These are phyloP conservation scores for Aspergillus awamori DNA, from an alignment of 2,329 filamentous ascomycete genomes.

Conservation along the genomic window DNA sequence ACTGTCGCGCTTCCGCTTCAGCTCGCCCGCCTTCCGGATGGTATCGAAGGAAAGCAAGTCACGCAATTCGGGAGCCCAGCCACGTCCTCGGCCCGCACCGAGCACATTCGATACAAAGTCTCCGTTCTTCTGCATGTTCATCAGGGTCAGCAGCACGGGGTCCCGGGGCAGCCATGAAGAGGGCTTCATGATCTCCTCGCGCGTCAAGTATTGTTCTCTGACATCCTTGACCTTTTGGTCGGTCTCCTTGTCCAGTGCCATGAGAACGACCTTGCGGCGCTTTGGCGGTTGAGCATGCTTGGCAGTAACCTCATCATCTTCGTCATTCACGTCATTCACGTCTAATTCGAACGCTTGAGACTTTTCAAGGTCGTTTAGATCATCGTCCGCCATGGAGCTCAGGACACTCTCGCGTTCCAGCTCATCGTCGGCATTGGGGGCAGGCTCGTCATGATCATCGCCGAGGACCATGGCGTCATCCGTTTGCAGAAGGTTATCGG, in stretches of 20 bases:
- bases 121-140: conserved; percentile 89
- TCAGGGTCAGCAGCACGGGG: conserved; percentile 79
- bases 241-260: conserved; percentile 79
- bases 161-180: conserved; percentile 84
- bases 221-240: conserved; percentile 76
- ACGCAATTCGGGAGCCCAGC: conserved; percentile 89
- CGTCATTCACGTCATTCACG: conserved; percentile 52
- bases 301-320: conserved; percentile 55
- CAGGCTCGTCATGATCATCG: conserved; percentile 56
- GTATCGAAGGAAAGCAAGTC: conserved; percentile 89
- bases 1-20: conserved; percentile 92
- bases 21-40: conserved; percentile 72
- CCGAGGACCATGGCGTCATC: conserved; percentile 58
- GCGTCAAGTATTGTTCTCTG: conserved; percentile 82
- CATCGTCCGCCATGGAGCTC: conserved; percentile 68
- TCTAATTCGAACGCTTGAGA: conserved; percentile 43
- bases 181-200: conserved; percentile 81
- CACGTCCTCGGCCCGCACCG: conserved; percentile 73
- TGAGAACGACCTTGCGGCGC: conserved; percentile 69
- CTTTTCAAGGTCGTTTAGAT: conserved; percentile 50
- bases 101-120: conserved; percentile 87
- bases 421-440: conserved; percentile 48
- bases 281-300: conserved; percentile 73
- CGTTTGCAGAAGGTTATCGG: conserved; percentile 58
- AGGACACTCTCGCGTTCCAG: conserved; percentile 68